Conservation (phyloP, 345 rosid species). For the Acer yangbiense region DNA sequence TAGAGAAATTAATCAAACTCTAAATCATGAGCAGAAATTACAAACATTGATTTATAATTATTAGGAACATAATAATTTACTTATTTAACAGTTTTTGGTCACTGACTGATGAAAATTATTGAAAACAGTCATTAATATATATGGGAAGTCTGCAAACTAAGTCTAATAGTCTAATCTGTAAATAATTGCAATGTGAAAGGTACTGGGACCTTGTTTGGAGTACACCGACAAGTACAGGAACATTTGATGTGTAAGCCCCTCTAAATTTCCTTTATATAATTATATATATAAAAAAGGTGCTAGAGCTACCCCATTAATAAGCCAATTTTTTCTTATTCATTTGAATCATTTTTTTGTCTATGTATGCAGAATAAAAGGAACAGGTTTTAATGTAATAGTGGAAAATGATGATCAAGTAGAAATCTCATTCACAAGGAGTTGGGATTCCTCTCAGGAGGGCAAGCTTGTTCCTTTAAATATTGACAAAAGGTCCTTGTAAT, state of each 20-base stretch:
- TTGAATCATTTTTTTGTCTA: background rate
- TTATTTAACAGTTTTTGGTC: too few species aligned
- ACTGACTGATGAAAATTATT: too few species aligned
- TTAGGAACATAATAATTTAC: too few species aligned
- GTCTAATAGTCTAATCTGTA: background rate
- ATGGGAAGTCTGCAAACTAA: background rate
- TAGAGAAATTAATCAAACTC: too few species aligned
- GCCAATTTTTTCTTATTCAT: background rate
- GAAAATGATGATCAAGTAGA: slow-evolving; percentile 61
- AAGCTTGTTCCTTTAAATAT: slow-evolving; percentile 57
- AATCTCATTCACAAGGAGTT: slow-evolving; percentile 58
- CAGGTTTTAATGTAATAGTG: slow-evolving; percentile 48
- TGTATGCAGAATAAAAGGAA: slow-evolving; percentile 56
- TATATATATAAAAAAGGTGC: too few species aligned
- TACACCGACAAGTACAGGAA: slow-evolving; percentile 45
- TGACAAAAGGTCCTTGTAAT: slow-evolving; percentile 57
- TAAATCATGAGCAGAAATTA: too few species aligned
- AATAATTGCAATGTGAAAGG: slow-evolving; percentile 34
- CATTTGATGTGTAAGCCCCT: slow-evolving; percentile 66
- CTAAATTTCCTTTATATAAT: background rate
- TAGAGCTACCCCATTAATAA: background rate
- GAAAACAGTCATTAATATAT: too few species aligned
- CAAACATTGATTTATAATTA: too few species aligned
- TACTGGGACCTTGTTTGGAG: slow-evolving; percentile 88
- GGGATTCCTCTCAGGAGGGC: slow-evolving; percentile 48